A percentile compares a stretch with the other conserved stretches of the same genome.
These are phyloP conservation scores for Coelastrella sp. DNA, from an alignment of 139 green algal species.

Conservation along the genomic window DNA sequence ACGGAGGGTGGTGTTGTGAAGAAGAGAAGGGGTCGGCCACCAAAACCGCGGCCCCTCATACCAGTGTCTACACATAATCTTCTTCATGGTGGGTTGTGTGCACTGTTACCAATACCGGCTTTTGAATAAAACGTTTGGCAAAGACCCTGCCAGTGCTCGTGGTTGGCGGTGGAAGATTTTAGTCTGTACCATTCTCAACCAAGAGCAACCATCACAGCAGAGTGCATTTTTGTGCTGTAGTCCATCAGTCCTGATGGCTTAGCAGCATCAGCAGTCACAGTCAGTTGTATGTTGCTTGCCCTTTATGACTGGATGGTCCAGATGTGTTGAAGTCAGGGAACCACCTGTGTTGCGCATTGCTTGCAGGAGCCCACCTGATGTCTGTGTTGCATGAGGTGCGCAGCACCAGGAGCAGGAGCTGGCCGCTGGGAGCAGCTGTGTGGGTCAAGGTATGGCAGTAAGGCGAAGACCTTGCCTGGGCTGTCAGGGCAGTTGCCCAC, in stretches of 20 bases:
- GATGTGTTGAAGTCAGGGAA: neutral
- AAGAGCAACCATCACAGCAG: too few species aligned
- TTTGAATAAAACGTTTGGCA: too few species aligned
- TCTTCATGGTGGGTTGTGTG: neutral
- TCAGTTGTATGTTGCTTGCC: too few species aligned
- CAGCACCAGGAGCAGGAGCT: neutral
- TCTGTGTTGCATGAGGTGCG: constrained; percentile 23
- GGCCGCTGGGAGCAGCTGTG: constrained; percentile 1
- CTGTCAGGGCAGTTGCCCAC: neutral
- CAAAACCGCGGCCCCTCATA: constrained; percentile 16
- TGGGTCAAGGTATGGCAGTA: constrained; percentile 33
- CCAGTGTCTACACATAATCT: neutral
- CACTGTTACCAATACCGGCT: neutral
- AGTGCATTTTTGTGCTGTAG: too few species aligned
- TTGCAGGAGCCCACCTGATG: neutral
- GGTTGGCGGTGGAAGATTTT: too few species aligned
- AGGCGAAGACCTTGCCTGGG: neutral
- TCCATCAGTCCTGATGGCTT: too few species aligned
- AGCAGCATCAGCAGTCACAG: too few species aligned
- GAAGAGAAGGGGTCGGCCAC: neutral
- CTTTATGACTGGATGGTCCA: neutral
- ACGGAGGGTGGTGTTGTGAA: neutral
- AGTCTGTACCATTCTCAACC: too few species aligned
- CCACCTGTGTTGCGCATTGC: neutral
- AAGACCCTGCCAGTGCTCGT: too few species aligned